These are phyloP conservation scores for Syncephalastrum contaminatum DNA, from an alignment of 371 early-diverging fungal genomes.

Conservation along the genomic window DNA sequence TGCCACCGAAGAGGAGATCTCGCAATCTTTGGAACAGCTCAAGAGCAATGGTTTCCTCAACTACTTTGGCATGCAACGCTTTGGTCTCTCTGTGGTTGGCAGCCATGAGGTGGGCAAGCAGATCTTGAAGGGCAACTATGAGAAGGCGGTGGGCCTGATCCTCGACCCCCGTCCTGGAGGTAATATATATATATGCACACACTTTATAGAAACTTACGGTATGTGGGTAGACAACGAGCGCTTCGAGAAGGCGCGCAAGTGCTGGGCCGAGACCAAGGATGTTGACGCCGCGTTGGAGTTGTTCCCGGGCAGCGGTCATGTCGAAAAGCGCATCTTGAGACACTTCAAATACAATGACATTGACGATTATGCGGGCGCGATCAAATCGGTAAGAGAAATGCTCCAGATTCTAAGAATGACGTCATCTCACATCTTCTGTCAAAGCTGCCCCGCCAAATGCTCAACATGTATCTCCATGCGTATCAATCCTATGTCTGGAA, in stretches of 20 bases:
- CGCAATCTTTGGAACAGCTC: constrained; percentile 61
- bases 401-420: constrained; percentile 1
- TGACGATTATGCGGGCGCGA: constrained; percentile 61
- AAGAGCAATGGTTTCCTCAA: constrained; percentile 87
- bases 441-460: constrained; percentile 82
- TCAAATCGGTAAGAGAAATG: constrained; percentile 51
- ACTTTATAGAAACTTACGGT: background rate
- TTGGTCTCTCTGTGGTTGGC: constrained; percentile 85
- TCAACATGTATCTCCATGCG: constrained; percentile 95
- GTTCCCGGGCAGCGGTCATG: constrained; percentile 70
- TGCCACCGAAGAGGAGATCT: constrained; percentile 43
- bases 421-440: background rate
- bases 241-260: constrained; percentile 61
- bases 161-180: constrained; percentile 75
- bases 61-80: constrained; percentile 99
- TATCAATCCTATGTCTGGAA: constrained; percentile 99
- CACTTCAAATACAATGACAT: constrained; percentile 19
- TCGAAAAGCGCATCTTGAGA: constrained; percentile 73
- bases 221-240: constrained; percentile 48
- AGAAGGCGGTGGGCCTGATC: constrained; percentile 75
- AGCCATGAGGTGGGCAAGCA: constrained; percentile 89
- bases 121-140: constrained; percentile 77
- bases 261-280: constrained; percentile 71
- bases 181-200: constrained; percentile 18
- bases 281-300: constrained; percentile 56